Conservation (phyloP, 139 green algal genomes). For the Monoraphidium neglectum region DNA sequence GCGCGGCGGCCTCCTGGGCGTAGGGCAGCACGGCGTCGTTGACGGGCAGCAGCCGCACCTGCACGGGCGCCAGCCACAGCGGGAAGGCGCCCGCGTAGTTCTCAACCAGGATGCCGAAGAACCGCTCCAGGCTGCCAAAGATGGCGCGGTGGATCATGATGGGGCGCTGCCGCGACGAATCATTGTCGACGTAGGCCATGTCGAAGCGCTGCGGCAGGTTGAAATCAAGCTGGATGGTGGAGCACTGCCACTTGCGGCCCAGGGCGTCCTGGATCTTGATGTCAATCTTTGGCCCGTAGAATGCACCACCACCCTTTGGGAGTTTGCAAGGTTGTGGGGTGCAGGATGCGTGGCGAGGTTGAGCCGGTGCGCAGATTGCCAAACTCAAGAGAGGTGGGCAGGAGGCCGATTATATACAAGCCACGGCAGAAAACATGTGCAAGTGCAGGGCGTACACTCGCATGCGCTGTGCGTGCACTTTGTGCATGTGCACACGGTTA, state of each 20-base stretch:
- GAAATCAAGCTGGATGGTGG: slow-evolving; percentile 99
- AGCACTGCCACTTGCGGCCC: slow-evolving; percentile 98
- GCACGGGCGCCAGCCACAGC: slow-evolving; percentile 90
- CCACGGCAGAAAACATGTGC: too few species aligned
- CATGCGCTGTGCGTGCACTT: too few species aligned
- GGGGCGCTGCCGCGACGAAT: slow-evolving; percentile 73
- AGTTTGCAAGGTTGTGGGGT: too few species aligned
- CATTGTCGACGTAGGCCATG: slow-evolving; percentile 84
- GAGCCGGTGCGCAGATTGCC: too few species aligned
- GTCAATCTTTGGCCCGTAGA: slow-evolving; percentile 99
- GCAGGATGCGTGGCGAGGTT: too few species aligned
- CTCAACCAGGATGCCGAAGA: slow-evolving; percentile 98
- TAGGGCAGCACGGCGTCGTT: slow-evolving; percentile 74
- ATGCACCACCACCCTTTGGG: slow-evolving; percentile 87
- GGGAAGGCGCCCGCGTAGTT: slow-evolving; percentile 96
- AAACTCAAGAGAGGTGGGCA: too few species aligned
- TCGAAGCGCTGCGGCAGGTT: slow-evolving; percentile 96
- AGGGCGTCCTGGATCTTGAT: slow-evolving; percentile 95
- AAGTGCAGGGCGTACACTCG: too few species aligned
- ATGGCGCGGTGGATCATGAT: slow-evolving; percentile 99
- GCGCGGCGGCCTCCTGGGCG: slow-evolving; percentile 46
- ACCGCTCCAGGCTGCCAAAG: slow-evolving; percentile 84
- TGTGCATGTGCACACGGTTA: too few species aligned
- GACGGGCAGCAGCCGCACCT: slow-evolving; percentile 85
- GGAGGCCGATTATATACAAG: too few species aligned